Base-by-base conservation (phyloP, 2,329 filamentous ascomycete genomes). In the Trichophyton simii region DNA sequence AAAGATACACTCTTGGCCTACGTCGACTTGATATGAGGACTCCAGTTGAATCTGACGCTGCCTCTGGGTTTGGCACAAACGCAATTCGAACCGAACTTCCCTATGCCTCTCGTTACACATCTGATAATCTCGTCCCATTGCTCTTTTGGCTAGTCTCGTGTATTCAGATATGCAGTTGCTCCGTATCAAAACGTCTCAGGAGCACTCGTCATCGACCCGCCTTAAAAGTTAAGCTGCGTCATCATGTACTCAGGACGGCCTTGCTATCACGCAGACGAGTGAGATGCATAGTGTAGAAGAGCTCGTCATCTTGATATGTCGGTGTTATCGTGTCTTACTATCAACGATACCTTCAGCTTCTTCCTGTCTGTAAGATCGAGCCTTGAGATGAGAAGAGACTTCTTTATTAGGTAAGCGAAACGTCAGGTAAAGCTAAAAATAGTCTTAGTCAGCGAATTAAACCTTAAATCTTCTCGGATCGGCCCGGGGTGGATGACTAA, bases 111-210 rank as follows among this genome's bases (percentile, higher is more conserved):
- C 58, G 50, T 76, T 38, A 70, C 71, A 7, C 60, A 63, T 34
- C 61, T 61, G 28, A 76, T 73, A 48, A 75, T 70, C n/a, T 44
- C 54, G 61, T 76, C 69, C 9, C 77, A 72, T 58, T 76, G 65
- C 28, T 67, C 62, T 62, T 71, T 68, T 3, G 76, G 74, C 64
- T 72, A 65, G 52, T 78, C 73, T 62, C 75, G 67, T 0, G 67
- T 65, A 66, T 79, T 78, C 55, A 76, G 60, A 44, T 44, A 44
- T 44, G 7, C 41, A 44, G 41, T n/a, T 44, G 1, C 38, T 42
- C 38, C 38, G 4, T 70, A 13, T 13, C 67, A 54, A 61, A 76
- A 78, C 1, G 57, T 66, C 1, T 75, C 65, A n/a, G n/a, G 41
- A 2, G 7, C n/a, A 44, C 3, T 57, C 31, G 57, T 65, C 50